phyloP scores from a whole-genome alignment of 495 filamentous ascomycete genomes.

The Chaetomium fimeti region DNA sequence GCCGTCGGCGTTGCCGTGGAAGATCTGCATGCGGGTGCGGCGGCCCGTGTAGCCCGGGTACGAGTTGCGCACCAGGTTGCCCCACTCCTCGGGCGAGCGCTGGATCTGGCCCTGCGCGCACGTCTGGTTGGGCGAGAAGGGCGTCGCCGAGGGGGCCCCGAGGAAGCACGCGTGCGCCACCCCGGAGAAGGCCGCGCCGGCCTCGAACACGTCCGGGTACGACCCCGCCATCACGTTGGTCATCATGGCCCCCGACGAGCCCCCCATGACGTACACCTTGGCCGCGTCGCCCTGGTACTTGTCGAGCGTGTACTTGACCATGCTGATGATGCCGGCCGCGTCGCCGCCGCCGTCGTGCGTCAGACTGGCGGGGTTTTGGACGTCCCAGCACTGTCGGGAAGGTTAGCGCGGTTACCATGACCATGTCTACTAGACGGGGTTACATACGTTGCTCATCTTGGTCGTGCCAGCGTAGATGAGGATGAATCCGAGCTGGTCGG shows the following conservation, averaged over 20 bases:
- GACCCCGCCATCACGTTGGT: conserved; percentile 59
- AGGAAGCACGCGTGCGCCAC: conserved; percentile 53
- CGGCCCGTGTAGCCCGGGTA: conserved; percentile 56
- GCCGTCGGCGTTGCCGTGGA: conserved; percentile 52
- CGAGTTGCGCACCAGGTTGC: conserved; percentile 48
- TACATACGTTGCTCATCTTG: conserved; percentile 40
- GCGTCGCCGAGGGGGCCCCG: conserved; percentile 33
- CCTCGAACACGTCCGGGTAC: conserved; percentile 59
- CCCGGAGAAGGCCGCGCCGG: conserved; percentile 56
- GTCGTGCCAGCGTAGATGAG: conserved; percentile 53
- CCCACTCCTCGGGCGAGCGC: conserved; percentile 53
- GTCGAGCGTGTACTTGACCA: conserved; percentile 53
- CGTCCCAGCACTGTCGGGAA: conserved; percentile 51
- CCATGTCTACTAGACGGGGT: background rate
- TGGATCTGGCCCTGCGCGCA: conserved; percentile 51
- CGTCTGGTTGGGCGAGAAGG: conserved; percentile 47
- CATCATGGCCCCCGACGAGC: conserved; percentile 59
- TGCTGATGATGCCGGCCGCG: conserved; percentile 53
- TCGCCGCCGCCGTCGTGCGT: conserved; percentile 55
- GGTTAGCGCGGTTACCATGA: background rate
- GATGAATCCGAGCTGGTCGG: conserved; percentile 53
- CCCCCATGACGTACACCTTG: conserved; percentile 53
- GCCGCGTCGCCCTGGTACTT: conserved; percentile 50
- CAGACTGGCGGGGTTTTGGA: conserved; percentile 44
- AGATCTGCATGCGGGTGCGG: conserved; percentile 55